Evolutionary conservation across 768 basidiomycete genomes (phyloP).

Genomic region (Amanita fuliginea): DNA sequence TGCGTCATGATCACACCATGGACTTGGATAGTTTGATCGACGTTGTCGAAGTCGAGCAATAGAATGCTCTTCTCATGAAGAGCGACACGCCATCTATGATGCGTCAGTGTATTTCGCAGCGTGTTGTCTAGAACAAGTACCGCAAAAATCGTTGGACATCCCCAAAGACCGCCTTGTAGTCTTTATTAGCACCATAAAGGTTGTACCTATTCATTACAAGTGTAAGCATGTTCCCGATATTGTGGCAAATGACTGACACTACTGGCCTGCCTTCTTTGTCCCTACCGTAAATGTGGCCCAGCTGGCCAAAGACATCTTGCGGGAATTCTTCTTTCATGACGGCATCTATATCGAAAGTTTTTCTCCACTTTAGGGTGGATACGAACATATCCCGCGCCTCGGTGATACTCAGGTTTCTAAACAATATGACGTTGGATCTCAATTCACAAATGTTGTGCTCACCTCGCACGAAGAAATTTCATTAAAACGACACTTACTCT

Average conservation of each 20-base stretch:
- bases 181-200: constrained; percentile 60
- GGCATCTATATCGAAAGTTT: constrained; percentile 51
- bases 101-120: constrained; percentile 4
- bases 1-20: constrained; percentile 33
- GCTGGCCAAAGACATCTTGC: constrained; percentile 46
- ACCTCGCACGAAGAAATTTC: constrained; percentile 78
- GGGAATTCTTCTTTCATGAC: constrained; percentile 52
- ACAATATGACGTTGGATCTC: background rate
- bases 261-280: constrained; percentile 67
- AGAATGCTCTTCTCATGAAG: constrained; percentile 62
- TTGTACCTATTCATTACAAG: constrained; percentile 44
- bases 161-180: constrained; percentile 62
- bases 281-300: constrained; percentile 56
- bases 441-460: constrained; percentile 6
- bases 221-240: background rate
- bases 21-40: constrained; percentile 65
- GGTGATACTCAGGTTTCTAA: constrained; percentile 38
- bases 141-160: constrained; percentile 69
- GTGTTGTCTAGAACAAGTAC: constrained; percentile 21
- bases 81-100: constrained; percentile 61
- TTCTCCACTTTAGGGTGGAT: constrained; percentile 61
- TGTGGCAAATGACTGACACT: constrained; percentile 32
- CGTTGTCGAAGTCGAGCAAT: constrained; percentile 58
- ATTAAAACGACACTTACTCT: constrained; percentile 66
- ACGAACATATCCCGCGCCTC: constrained; percentile 60